Base-by-base conservation (phyloP, 2,329 filamentous ascomycete genomes). In the Mollisiaceae sp. region DNA sequence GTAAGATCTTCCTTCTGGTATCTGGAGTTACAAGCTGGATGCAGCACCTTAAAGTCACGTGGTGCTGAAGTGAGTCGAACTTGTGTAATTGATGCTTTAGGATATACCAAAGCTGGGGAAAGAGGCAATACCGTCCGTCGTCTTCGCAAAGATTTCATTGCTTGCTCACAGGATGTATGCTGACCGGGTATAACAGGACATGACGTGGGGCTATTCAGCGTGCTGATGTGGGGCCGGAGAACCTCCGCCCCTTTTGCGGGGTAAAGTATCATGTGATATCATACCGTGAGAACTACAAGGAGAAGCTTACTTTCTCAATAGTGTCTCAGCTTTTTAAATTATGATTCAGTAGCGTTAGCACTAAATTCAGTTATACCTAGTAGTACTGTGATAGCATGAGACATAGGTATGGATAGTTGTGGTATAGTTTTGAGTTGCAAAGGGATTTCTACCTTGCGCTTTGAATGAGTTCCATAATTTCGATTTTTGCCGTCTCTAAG, bases 191-290 rank as follows among this genome's bases (percentile, higher is more conserved):
- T 47, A 2, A 22, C 15, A 32, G 15, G 11, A 41, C 20, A 27
- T 20, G 24, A 27, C 11, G 47, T 52, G 47, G 47, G 47, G 47
- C 47, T 52, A 24, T 52, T 12, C 11, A 14, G n/a, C 24, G 11
- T 52, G 47, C 4, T 52, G 47, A 27, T 24, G 47, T 52, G 47
- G 47, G 47, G 47, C 47, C 47, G 47, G 47, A 52, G 2, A 52
- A 52, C 47, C 47, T 22, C 47, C 24, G 3, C 18, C 24, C 20
- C 38, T 41, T 41, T 41, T 41, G 38, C 12, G 15, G 15, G 38
- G 38, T 14, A 18, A 14, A 14, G 8, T 14, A 41, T 41, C 38
- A 41, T 18, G 38, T 41, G 38, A 32, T 32, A 32, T 32, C 27
- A 32, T 32, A 32, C 27, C 3, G 27, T 32, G 27, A 32, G 6